Base-by-base conservation (phyloP, 163 green algal genomes). In the Chlamydomonas reinhardtii region DNA sequence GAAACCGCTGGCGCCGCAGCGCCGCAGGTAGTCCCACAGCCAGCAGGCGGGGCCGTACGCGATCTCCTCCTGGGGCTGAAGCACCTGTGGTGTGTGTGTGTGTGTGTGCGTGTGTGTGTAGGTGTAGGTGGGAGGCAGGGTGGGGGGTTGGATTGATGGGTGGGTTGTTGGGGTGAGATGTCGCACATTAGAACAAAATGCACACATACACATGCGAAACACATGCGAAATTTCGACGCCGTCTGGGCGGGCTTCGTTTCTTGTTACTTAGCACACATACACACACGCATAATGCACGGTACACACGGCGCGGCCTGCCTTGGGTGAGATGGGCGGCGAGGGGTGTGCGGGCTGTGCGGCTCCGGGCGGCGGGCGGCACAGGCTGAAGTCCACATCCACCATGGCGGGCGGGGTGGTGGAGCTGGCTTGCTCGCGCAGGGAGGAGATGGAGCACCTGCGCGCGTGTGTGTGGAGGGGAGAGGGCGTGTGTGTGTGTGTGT, bases 21-120 rank as follows among this genome's bases (percentile, higher is more conserved):
- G 94, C 35, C 89, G 89, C 66, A 99, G 90, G 89, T 99, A 99
- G 92, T 99, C 97, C 98, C 98, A 99, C 78, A 99, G 94, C 98
- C 98, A 99, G 87, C 94, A 98, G 37, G 97, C 98, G 17, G 98
- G 97, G 11, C 98, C 96, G 37, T 93, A 93, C 16, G 94, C 94
- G 74, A 98, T 97, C 93, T 98, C 96, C 87, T 98, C 95, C 85
- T 97, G 91, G 19, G 95, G 94, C 4, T 61, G 52, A 20, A 93
- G 92, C 6, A 92, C 56, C 89, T 93, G 25, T 32, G 54, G 14
- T 22, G 24, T 37, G 48, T n/a, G 25, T 29, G 43, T n/a, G 73
- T n/a, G 73, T 29, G 43, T 39, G 39, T 20, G 72, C 22, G 32
- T 61, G 27, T 9, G 73, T 37, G 43, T 48, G 48, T 56, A 2